These are phyloP conservation scores for Yamagishiella unicocca DNA, from an alignment of 139 green algal genomes.

Conservation along the genomic window DNA sequence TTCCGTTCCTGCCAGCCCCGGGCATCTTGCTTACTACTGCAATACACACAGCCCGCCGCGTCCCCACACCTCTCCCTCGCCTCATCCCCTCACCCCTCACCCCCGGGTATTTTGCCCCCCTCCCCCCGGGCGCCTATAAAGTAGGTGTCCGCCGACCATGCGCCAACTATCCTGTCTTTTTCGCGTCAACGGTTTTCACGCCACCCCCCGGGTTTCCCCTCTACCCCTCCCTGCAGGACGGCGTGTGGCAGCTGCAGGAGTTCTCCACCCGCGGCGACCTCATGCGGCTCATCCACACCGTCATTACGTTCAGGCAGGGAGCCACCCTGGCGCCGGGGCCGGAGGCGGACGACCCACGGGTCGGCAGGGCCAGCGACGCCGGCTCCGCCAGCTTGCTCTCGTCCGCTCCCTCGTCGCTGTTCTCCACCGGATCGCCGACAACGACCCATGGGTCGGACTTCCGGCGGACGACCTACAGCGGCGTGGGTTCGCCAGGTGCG, in stretches of 20 bases:
- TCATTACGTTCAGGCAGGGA: not conserved
- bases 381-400: not conserved
- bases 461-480: not conserved
- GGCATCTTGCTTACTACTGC: too few relatives aligned
- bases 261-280: constrained; percentile 46
- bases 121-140: too few relatives aligned
- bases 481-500: not conserved
- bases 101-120: too few relatives aligned
- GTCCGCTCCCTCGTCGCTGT: not conserved
- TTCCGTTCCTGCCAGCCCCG: too few relatives aligned
- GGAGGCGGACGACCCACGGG: not conserved
- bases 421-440: not conserved
- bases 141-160: too few relatives aligned
- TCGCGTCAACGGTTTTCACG: too few relatives aligned
- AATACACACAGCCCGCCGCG: too few relatives aligned
- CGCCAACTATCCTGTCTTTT: too few relatives aligned
- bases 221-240: not conserved
- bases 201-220: not conserved
- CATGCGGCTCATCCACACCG: constrained; percentile 4
- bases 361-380: not conserved
- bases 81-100: too few relatives aligned
- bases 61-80: too few relatives aligned
- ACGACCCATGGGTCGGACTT: not conserved
- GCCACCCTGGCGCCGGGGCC: not conserved
- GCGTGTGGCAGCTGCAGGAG: constrained; percentile 54